These are phyloP conservation scores for Xylaria bambusicola DNA, from an alignment of 495 filamentous ascomycete genomes.

Conservation along the genomic window DNA sequence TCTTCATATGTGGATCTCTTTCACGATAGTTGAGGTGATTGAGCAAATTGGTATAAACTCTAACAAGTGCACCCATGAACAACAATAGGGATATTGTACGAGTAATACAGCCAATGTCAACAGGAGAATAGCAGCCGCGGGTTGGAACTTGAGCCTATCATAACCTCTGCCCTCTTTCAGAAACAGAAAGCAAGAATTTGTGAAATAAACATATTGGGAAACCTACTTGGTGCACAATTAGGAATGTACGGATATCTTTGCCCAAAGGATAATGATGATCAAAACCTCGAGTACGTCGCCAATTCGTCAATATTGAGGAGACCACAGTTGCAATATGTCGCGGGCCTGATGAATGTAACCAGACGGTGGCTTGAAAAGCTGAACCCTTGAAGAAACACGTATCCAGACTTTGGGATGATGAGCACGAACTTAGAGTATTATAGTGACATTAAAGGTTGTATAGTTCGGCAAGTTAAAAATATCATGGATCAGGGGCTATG, in stretches of 20 bases:
- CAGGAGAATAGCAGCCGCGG: no score
- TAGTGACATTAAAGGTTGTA: slow-evolving; percentile 5
- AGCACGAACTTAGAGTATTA: not conserved
- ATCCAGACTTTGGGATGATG: not conserved
- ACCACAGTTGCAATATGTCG: not conserved
- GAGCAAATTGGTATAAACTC: not conserved
- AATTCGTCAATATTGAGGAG: not conserved
- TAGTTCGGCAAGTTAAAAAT: slow-evolving; percentile 1
- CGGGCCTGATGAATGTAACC: not conserved
- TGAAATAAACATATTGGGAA: slow-evolving; percentile 7
- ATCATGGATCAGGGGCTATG: slow-evolving; percentile 12
- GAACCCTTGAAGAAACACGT: not conserved
- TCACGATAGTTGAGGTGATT: not conserved
- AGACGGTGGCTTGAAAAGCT: not conserved
- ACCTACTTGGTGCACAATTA: slow-evolving; percentile 15
- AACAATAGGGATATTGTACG: not conserved
- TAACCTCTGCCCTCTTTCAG: not conserved
- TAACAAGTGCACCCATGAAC: not conserved
- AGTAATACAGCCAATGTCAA: not conserved
- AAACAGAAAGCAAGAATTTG: not conserved
- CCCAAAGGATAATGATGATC: not conserved
- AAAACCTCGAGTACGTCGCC: not conserved
- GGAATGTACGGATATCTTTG: not conserved
- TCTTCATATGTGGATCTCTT: not conserved
- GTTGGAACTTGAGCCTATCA: not conserved